phyloP scores from a whole-genome alignment of 2,329 filamentous ascomycete genomes.

The Rhynchosporium agropyri region DNA sequence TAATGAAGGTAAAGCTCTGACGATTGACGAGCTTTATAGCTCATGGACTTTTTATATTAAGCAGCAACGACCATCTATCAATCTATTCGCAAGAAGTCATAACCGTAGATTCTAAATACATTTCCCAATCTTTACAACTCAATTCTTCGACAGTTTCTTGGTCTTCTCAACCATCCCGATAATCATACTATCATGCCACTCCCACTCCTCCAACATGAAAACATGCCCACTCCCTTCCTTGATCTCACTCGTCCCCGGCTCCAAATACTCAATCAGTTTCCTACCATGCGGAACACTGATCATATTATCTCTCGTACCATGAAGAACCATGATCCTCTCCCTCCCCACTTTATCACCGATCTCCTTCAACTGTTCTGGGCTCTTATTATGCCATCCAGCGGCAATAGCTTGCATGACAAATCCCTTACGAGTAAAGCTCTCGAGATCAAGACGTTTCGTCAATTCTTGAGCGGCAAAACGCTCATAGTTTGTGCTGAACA shows the following conservation, averaged over 20 bases:
- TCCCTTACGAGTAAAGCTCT: conserved; percentile 64
- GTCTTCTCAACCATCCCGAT: conserved; percentile 46
- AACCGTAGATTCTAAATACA: too few species aligned
- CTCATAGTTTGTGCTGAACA: conserved; percentile 76
- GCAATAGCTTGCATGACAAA: conserved; percentile 79
- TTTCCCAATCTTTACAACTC: too few species aligned
- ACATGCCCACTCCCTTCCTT: conserved; percentile 77
- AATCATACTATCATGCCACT: conserved; percentile 66
- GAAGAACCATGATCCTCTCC: conserved; percentile 74
- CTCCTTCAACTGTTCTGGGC: conserved; percentile 61
- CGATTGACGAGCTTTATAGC: too few species aligned
- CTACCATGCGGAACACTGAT: conserved; percentile 71
- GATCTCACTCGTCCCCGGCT: conserved; percentile 62
- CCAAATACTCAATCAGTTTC: conserved; percentile 65
- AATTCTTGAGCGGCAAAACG: conserved; percentile 81
- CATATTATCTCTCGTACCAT: conserved; percentile 79
- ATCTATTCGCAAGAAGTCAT: too few species aligned
- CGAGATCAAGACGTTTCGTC: conserved; percentile 64
- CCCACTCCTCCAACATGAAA: conserved; percentile 68
- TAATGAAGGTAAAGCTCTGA: too few species aligned
- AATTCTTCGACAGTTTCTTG: conserved; percentile 25
- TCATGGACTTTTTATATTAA: too few species aligned
- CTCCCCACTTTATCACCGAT: conserved; percentile 72
- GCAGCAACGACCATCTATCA: too few species aligned
- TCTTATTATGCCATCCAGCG: conserved; percentile 80